Conservation (phyloP, 192 early-diverging fungal species). For the Coemansia sp. region DNA sequence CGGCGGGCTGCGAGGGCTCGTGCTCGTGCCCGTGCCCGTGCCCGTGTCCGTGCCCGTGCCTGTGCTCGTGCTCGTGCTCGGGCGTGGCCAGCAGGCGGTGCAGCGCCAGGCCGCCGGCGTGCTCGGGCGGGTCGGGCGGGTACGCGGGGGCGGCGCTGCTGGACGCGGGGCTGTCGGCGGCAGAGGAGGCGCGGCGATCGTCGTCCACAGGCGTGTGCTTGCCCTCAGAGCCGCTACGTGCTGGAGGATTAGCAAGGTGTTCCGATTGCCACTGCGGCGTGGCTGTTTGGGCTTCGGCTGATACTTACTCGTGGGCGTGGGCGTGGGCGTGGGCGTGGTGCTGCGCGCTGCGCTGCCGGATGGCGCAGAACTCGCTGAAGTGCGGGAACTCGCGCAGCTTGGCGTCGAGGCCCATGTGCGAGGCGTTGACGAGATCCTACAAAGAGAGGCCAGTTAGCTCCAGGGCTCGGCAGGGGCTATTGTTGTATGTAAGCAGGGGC, state of each 20-base stretch:
- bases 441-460: background rate
- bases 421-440: slow-evolving; percentile 51
- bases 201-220: slow-evolving; percentile 32
- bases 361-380: slow-evolving; percentile 41
- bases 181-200: slow-evolving; percentile 17
- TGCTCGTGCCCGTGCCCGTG: no score
- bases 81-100: slow-evolving; percentile 7
- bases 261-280: background rate
- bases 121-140: background rate
- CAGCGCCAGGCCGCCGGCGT: slow-evolving; percentile 9
- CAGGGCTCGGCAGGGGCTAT: no score
- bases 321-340: slow-evolving; percentile 16
- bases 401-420: slow-evolving; percentile 49
- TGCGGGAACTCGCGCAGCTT: slow-evolving; percentile 55
- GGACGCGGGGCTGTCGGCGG: slow-evolving; percentile 8
- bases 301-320: slow-evolving; percentile 41
- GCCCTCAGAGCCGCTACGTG: slow-evolving; percentile 32
- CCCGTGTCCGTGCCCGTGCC: no score
- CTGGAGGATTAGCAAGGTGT: background rate
- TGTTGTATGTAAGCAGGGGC: no score
- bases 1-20: no score
- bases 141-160: background rate
- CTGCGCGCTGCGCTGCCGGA: slow-evolving; percentile 31
- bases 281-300: background rate
- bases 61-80: background rate